These are phyloP conservation scores for Mycotypha africana DNA, from an alignment of 371 early-diverging fungal species.

Conservation along the genomic window DNA sequence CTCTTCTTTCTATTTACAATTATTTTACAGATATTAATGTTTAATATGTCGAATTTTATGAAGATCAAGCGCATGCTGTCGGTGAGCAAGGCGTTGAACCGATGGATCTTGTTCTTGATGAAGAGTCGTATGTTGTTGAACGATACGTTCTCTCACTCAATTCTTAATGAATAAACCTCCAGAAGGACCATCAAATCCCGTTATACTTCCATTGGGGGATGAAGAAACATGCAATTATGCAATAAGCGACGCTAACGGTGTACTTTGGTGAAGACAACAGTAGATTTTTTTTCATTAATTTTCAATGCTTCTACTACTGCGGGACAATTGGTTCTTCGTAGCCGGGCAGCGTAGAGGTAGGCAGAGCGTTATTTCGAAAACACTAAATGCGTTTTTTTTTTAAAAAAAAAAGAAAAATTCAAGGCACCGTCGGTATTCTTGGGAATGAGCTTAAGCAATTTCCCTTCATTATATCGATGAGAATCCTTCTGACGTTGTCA, in stretches of 20 bases:
- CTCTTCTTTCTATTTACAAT: no score
- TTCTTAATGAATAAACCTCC: conserved; percentile 12
- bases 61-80: conserved; percentile 13
- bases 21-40: conserved; percentile 7
- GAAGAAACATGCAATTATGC: conserved; percentile 10
- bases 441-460: conserved; percentile 3
- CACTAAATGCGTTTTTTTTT: conserved; percentile 9
- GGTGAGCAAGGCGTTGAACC: conserved; percentile 10
- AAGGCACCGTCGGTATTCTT: conserved; percentile 1
- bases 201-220: conserved; percentile 6
- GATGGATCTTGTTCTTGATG: conserved; percentile 14
- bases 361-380: conserved; percentile 15
- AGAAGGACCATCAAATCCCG: conserved; percentile 3
- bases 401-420: conserved; percentile 9
- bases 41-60: conserved; percentile 21
- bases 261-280: conserved; percentile 16
- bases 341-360: conserved; percentile 16
- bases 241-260: conserved; percentile 16
- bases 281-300: conserved; percentile 16
- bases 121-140: conserved; percentile 12
- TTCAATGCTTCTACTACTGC: conserved; percentile 11
- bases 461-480: conserved; percentile 13
- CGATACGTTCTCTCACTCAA: conserved; percentile 6
- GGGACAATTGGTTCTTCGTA: conserved; percentile 7
- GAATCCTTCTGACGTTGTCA: conserved; percentile 12